Base-by-base conservation (phyloP, 2,329 filamentous ascomycete species). In the Talaromyces islandicus region DNA sequence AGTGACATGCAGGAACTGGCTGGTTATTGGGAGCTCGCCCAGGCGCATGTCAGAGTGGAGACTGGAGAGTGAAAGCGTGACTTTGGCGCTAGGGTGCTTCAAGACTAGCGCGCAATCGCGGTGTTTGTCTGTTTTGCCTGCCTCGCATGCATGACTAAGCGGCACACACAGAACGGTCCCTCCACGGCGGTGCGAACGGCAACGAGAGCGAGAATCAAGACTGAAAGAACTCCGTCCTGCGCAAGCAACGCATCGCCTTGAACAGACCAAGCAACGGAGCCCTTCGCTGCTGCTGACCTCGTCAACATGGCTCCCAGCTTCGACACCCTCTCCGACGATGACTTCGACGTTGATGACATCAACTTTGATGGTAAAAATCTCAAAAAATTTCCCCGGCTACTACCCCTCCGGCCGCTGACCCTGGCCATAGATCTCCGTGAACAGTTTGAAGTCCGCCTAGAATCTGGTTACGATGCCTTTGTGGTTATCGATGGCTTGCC, bases 401-500 rank as follows among this genome's bases (percentile, higher is more conserved):
- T 67, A 65, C 68, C 69, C 71, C 70, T 70, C 71, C 65, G 46
- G 35, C 66, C 64, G 61, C 64, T 64, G 53, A 65, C 61, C 41
- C 19, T 25, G 56, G 60, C 51, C 61, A 60, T 64, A 83, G 93
- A 99, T 79, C 84, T 99, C 68, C 86, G 88, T 75, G 92, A 95
- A 76, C 91, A 95, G 78, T 97, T 92, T 75, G 92, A 97, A 79
- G 92, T 97, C 64, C 91, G 93, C 74, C 83, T 97, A 66, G 94
- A 99, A 76, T 91, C 96, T 77, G 94, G 94, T 61, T 89, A 97
- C 70, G 94, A 99, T 75, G 89, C 92, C 65, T 99, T 99, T 72
- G 90, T 99, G 66, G 92, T 97, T 64, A 85, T 97, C 73, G 94
- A 99, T 77, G 94, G 94, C 66, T 86, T 99, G 50, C 94, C 94